These are phyloP conservation scores for Boletus insuetus DNA, from an alignment of 768 basidiomycete genomes.

Conservation along the genomic window DNA sequence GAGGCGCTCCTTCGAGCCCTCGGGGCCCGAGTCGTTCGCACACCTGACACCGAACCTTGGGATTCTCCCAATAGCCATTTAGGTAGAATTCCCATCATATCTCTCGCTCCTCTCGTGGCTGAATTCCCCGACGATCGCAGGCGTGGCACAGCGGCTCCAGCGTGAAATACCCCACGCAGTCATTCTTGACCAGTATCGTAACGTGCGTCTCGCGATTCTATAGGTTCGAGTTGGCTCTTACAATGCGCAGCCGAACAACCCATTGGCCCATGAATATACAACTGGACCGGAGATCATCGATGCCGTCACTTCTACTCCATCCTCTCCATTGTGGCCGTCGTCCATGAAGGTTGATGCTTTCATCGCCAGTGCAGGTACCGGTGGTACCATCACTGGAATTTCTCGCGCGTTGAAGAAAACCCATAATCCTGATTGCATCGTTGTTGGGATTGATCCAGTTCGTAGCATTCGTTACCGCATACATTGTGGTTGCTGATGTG, in stretches of 20 bases:
- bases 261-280: constrained; percentile 83
- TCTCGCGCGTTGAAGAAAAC: constrained; percentile 75
- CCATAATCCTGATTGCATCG: constrained; percentile 67
- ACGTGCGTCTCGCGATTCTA: constrained; percentile 43
- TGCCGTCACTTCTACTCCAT: constrained; percentile 64
- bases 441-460: constrained; percentile 93
- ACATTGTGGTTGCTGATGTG: constrained; percentile 1
- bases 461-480: constrained; percentile 23
- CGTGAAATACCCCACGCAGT: constrained; percentile 79
- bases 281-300: constrained; percentile 93
- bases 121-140: constrained; percentile 86
- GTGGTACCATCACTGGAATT: constrained; percentile 90
- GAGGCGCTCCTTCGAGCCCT: constrained; percentile 87
- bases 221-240: neutral
- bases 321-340: constrained; percentile 54
- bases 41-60: constrained; percentile 86
- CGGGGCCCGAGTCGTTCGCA: constrained; percentile 93
- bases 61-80: constrained; percentile 90
- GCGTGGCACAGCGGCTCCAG: constrained; percentile 76
- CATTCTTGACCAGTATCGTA: constrained; percentile 90
- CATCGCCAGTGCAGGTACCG: constrained; percentile 88
- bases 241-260: constrained; percentile 65
- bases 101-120: constrained; percentile 59
- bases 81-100: constrained; percentile 55
- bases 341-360: constrained; percentile 78